Evolutionary conservation across 164 flowering plant genomes (phyloP), one percentile per base, ranked within the genome.

Genomic region (Hamamelis virginiana): DNA sequence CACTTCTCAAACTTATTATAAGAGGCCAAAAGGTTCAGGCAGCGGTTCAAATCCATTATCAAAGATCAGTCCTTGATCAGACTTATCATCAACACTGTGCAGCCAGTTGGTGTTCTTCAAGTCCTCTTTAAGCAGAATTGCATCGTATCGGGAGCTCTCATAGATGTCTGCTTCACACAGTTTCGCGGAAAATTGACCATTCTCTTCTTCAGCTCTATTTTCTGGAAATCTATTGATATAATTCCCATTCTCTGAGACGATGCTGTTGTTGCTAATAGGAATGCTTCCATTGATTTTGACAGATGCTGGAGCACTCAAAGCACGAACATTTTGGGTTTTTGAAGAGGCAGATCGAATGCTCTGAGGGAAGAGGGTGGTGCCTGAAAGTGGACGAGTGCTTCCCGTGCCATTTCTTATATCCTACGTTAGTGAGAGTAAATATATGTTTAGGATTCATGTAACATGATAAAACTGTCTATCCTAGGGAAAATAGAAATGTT

Each of bases 81-180:
- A 79, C 72, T 77, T 84, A 74, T 86, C 96, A 55, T 94, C 93
- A 8, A 82, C 23, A 65, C 87, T 83, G 69, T 83, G 97, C 75
- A 95, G 81, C 99, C 99, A 95, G 68, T 82, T 89, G 23, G 91
- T 87, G 80, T 87, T 91, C 78, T 86, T 91, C 77, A 84, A 68
- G 71, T 92, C 99, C 74, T 92, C 97, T 79, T 87, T 90, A 19
- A 90, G 89, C 62, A 95, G 76, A 63, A 95, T 79, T 14, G 92
- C 81, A 71, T 95, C 99, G 45, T 95, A 95, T 8, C 99, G 80
- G 16, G 97, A 85, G 80, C 99, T 92, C 74, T 87, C 96, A 58
- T 86, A 92, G 8, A 87, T 80, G 77, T 91, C 97, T 27, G 77
- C 70, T 41, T 81, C 85, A 38, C 69, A 75, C 70, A 87, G 21